These are phyloP conservation scores for Isabelozyma gotoi DNA, from an alignment of 805 yeast genomes.

Conservation along the genomic window DNA sequence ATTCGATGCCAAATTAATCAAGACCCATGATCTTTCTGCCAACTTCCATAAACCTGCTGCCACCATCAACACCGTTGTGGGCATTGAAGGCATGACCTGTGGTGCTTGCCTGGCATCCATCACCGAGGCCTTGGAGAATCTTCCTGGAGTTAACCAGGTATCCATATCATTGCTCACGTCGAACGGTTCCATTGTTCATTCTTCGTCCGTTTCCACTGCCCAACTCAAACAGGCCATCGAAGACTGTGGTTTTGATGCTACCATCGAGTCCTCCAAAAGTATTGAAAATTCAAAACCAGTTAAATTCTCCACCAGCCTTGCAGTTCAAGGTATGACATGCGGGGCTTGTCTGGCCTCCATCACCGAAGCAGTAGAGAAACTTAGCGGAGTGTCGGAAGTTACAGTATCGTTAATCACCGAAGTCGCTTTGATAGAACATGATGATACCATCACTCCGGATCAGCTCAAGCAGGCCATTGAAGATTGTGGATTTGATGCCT, in stretches of 20 bases:
- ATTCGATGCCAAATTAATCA: conserved; percentile 14
- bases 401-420: conserved; percentile 77
- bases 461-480: conserved; percentile 58
- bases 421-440: conserved; percentile 60
- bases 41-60: not conserved
- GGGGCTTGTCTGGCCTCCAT: conserved; percentile 78
- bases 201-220: conserved; percentile 13
- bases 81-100: conserved; percentile 82
- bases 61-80: not conserved
- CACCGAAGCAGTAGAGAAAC: conserved; percentile 47
- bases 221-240: conserved; percentile 18
- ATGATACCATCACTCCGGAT: conserved; percentile 26
- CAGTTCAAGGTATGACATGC: conserved; percentile 85
- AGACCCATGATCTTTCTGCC: not conserved
- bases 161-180: conserved; percentile 74
- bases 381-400: conserved; percentile 53
- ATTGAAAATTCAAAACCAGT: not conserved
- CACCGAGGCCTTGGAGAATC: conserved; percentile 46
- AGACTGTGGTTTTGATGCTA: conserved; percentile 47
- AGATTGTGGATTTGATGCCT: conserved; percentile 47
- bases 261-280: conserved; percentile 2
- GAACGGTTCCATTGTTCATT: conserved; percentile 57
- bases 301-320: conserved; percentile 11
- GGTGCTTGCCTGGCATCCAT: conserved; percentile 75
- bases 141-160: conserved; percentile 52